Conservation (phyloP, 2,329 filamentous ascomycete species). For the Fusarium sp. region DNA sequence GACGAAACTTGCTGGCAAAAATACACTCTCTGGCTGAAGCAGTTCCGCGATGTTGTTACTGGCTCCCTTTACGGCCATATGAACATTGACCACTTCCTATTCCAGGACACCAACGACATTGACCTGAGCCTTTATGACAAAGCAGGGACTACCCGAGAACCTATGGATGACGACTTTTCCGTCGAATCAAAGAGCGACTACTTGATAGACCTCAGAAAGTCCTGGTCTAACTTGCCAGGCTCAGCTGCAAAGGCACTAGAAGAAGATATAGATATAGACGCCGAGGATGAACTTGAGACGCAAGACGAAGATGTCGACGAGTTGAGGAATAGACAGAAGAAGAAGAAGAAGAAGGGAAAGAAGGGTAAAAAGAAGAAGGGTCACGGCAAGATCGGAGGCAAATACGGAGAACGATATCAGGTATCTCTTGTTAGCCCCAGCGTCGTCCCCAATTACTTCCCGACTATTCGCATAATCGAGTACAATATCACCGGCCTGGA, state of each 20-base stretch:
- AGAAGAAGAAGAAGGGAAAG: conserved; percentile 51
- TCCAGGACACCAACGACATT: conserved; percentile 85
- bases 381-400: conserved; percentile 72
- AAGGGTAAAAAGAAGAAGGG: conserved; percentile 60
- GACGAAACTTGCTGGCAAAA: conserved; percentile 99
- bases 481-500: conserved; percentile 90
- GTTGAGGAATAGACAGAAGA: conserved; percentile 15
- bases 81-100: conserved; percentile 97
- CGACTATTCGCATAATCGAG: conserved; percentile 86
- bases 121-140: conserved; percentile 59
- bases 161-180: conserved; percentile 63
- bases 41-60: conserved; percentile 89
- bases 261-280: conserved; percentile 19
- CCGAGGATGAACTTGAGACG: conserved; percentile 25
- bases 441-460: conserved; percentile 91
- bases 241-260: conserved; percentile 45
- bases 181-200: conserved; percentile 73
- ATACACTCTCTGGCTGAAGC: conserved; percentile 87
- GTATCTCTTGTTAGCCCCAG: conserved; percentile 84
- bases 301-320: conserved; percentile 33
- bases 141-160: conserved; percentile 21
- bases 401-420: conserved; percentile 85
- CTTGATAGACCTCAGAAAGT: conserved; percentile 75
- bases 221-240: conserved; percentile 80
- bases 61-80: conserved; percentile 89